Percentiles rank a stretch among this genome's conserved stretches.
Conservation (phyloP, 106 monocot species). For the Narthecium ossifragum region DNA sequence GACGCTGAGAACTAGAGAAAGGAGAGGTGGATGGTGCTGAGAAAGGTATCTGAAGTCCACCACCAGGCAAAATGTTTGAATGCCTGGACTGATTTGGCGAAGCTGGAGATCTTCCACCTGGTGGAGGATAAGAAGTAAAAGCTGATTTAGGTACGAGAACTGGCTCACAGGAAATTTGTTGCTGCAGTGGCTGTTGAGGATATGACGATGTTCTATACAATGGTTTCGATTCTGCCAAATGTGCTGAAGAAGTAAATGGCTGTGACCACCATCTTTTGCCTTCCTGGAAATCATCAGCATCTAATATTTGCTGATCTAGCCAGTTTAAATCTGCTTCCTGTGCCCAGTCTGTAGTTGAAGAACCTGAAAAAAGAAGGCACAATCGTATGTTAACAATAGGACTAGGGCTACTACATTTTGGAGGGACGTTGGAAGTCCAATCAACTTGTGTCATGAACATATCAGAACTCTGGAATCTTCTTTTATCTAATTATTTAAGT, state of each 20-base stretch:
- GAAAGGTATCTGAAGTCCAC: constrained; percentile 23
- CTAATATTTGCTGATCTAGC: constrained; percentile 28
- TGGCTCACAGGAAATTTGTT: constrained; percentile 13
- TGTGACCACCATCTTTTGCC: constrained; percentile 40
- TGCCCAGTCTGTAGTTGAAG: constrained; percentile 39
- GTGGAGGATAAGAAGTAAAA: constrained; percentile 51
- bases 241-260: constrained; percentile 14
- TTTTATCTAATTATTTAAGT: no score
- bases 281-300: constrained; percentile 31
- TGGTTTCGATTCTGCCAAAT: constrained; percentile 23
- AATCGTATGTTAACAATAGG: no score
- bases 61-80: constrained; percentile 30
- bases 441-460: no score
- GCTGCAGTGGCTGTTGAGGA: constrained; percentile 37
- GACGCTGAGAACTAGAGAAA: constrained; percentile 37
- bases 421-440: no score
- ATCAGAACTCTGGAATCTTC: no score
- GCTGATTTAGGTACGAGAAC: constrained; percentile 29
- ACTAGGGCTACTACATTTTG: no score
- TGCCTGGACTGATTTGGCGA: constrained; percentile 30
- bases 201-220: constrained; percentile 52
- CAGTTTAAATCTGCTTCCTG: constrained; percentile 28
- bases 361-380: constrained; percentile 11
- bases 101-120: constrained; percentile 32
- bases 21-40: constrained; percentile 19